Evolutionary conservation across 139 green algal genomes (phyloP).

Genomic region (Spirogloea muscicola): DNA sequence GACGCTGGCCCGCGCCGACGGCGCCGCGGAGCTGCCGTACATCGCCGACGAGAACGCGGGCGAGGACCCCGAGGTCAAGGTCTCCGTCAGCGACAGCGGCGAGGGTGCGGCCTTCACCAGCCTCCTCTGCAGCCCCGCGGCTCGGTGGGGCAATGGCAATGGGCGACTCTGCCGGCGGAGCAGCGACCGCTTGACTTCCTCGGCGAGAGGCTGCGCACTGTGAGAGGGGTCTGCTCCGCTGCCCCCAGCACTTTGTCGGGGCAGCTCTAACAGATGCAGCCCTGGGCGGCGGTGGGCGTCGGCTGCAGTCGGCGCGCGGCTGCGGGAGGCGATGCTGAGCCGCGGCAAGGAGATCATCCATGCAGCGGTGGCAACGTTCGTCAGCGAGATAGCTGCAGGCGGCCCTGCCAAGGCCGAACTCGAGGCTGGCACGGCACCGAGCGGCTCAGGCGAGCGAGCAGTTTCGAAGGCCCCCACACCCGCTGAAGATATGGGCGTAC

Average conservation of each 20-base stretch:
- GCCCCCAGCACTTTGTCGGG: no score
- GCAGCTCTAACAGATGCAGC: no score
- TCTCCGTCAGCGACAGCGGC: constrained; percentile 9
- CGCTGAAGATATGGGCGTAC: no score
- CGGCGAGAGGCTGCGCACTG: no score
- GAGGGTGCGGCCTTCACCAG: neutral
- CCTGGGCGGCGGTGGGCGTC: no score
- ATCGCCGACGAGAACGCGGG: constrained; percentile 59
- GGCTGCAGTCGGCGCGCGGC: constrained; percentile 11
- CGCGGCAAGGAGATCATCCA: constrained; percentile 17
- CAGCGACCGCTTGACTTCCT: neutral
- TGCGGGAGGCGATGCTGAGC: constrained; percentile 40
- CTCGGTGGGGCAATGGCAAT: no score
- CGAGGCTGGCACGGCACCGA: no score
- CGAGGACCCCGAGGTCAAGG: constrained; percentile 53
- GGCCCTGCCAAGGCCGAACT: constrained; percentile 26
- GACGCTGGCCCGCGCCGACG: constrained; percentile 3
- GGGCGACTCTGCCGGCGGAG: no score
- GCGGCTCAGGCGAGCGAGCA: no score
- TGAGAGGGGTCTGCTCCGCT: no score
- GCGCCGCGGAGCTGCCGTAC: constrained; percentile 52
- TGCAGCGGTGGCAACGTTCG: constrained; percentile 19
- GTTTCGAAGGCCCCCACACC: no score
- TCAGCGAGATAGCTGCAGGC: constrained; percentile 46
- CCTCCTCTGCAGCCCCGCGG: no score